Evolutionary conservation across 345 rosid species (phyloP), one percentile per base, ranked within the genome.

Genomic region (Litchi chinensis): DNA sequence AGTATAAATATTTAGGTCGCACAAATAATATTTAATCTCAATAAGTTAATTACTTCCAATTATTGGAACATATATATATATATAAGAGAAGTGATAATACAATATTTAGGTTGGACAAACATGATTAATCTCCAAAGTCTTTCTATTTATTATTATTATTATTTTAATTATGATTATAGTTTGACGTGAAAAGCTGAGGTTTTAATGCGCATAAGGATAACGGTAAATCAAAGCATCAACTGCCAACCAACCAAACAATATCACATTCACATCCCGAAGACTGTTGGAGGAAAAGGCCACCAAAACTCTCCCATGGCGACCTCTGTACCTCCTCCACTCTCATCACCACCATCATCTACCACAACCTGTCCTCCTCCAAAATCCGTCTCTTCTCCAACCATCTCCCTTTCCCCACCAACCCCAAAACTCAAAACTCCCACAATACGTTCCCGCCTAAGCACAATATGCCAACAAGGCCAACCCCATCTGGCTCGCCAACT

Each of bases 381-480:
- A 5, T 62, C 15, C 77, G 84, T 52, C 44, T 79, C 82, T n/a
- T 63, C 84, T 15, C 81, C 83, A 5, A 69, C 73, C 64, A 65
- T 83, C 68, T 81, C 84, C 18, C 75, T 81, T 8, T 78, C 83
- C 39, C 82, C 91, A 3, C 87, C 90, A 37, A 77, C 18, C 16
- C 86, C 79, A 19, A 74, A 81, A 10, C 90, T 82, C 13, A 87
- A 87, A 78, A 88, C 97, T 54, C 97, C 93, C 39, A 80, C 95
- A n/a, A 75, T 95, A 66, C 97, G 95, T 62, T 86, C 97, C 39
- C 97, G 95, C 76, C 90, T 95, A n/a, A 86, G 97, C 81, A 77
- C 73, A 40, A 86, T 92, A 63, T 95, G 98, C 70, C 95, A 89
- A 85, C 89, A 92, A 37, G 95, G 95, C 63, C 89, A 91, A 72